phyloP scores from a whole-genome alignment of 192 early-diverging fungal genomes.

The Thamnidium elegans region DNA sequence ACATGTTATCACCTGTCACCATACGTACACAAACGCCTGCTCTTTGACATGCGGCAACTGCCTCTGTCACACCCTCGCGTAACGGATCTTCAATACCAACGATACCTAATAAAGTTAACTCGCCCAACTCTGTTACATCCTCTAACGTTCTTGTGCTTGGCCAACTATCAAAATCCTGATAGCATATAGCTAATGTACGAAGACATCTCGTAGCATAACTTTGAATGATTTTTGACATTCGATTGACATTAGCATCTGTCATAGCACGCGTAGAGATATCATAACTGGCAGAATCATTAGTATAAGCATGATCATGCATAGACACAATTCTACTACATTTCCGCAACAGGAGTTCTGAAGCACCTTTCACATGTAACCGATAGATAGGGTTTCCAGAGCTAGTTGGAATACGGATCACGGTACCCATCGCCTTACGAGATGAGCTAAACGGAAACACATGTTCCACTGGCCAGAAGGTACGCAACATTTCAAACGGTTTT shows the following conservation, averaged over 20 bases:
- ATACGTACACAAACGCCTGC: constrained; percentile 98
- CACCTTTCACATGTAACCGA: constrained; percentile 92
- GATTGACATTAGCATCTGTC: constrained; percentile 29
- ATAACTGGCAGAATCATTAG: constrained; percentile 23
- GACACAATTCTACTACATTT: constrained; percentile 57
- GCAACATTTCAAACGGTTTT: constrained; percentile 57
- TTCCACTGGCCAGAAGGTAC: constrained; percentile 56
- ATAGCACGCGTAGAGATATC: constrained; percentile 34
- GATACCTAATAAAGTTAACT: constrained; percentile 77
- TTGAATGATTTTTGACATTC: constrained; percentile 53
- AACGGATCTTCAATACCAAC: constrained; percentile 98
- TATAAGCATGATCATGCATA: constrained; percentile 31
- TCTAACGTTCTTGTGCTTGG: constrained; percentile 36
- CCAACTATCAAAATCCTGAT: constrained; percentile 71
- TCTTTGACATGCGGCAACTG: constrained; percentile 78
- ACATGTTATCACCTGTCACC: constrained; percentile 97
- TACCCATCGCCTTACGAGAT: constrained; percentile 89
- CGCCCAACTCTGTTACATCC: constrained; percentile 47
- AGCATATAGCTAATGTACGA: constrained; percentile 86
- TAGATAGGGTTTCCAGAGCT: constrained; percentile 34
- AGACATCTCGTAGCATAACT: constrained; percentile 75
- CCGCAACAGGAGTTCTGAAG: constrained; percentile 78
- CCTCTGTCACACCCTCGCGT: constrained; percentile 88
- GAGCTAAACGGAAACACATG: constrained; percentile 89
- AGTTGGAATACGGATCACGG: constrained; percentile 59